phyloP scores from a whole-genome alignment of 805 yeast genomes.

The Yarrowia keelungensis region DNA sequence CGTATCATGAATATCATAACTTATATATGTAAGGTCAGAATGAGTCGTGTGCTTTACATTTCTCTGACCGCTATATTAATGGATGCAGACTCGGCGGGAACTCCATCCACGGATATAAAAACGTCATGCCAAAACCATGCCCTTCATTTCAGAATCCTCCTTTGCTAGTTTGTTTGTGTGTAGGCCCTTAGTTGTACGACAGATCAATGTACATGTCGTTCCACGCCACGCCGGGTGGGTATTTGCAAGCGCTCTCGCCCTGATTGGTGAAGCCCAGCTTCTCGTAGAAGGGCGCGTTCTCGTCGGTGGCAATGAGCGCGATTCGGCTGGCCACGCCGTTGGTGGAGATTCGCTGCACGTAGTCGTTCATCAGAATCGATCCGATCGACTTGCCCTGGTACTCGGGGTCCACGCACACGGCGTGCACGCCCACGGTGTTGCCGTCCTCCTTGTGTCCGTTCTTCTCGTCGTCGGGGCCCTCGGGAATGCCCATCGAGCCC shows the following conservation, averaged over 20 bases:
- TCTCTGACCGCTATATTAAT: constrained; percentile 1
- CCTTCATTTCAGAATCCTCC: constrained; percentile 14
- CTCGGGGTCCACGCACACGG: constrained; percentile 76
- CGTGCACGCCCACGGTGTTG: constrained; percentile 77
- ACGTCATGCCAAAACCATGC: constrained; percentile 35
- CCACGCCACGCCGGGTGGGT: constrained; percentile 44
- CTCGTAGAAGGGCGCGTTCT: constrained; percentile 76
- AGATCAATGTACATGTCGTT: constrained; percentile 41
- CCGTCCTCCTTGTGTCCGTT: constrained; percentile 80
- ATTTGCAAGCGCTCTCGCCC: constrained; percentile 50
- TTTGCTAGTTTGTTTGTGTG: not conserved
- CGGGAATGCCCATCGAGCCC: constrained; percentile 66
- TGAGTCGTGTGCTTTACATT: constrained; percentile 10
- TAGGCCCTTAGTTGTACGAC: constrained; percentile 23
- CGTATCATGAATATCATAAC: constrained; percentile 34
- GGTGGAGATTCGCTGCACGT: constrained; percentile 85
- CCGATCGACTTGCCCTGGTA: constrained; percentile 86
- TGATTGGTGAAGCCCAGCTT: constrained; percentile 77
- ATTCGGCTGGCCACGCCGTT: constrained; percentile 85
- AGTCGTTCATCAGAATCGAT: constrained; percentile 82
- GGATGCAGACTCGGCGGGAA: constrained; percentile 2
- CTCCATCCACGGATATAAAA: constrained; percentile 6
- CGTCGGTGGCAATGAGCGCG: constrained; percentile 72
- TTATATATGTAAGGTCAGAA: constrained; percentile 23
- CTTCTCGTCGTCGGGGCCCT: constrained; percentile 45